Evolutionary conservation across 2,329 filamentous ascomycete species (phyloP).

Genomic region (Aspergillus pseudoviridinutans): DNA sequence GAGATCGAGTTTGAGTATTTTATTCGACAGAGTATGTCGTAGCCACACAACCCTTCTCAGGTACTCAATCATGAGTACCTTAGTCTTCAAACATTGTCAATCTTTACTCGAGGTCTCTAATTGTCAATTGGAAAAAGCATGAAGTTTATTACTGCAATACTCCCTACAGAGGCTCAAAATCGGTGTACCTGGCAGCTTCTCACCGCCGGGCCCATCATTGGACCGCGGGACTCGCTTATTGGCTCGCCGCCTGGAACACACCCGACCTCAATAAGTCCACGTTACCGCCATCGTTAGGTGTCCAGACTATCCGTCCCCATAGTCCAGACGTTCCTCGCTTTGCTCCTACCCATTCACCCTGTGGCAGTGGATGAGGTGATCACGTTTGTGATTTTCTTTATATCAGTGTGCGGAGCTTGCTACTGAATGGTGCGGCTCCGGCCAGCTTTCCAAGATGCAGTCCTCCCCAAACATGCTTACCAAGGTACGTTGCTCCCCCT

Average conservation of each 20-base stretch:
- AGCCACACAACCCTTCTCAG: not conserved
- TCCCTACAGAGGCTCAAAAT: not conserved
- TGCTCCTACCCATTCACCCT: constrained; percentile 21
- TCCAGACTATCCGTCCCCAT: constrained; percentile 24
- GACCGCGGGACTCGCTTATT: constrained; percentile 32
- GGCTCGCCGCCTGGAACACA: constrained; percentile 1
- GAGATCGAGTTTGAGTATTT: not conserved
- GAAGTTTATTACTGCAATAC: not conserved
- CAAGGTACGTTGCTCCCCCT: constrained; percentile 35
- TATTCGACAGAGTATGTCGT: not conserved
- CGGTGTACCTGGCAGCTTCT: constrained; percentile 13
- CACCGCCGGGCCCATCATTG: constrained; percentile 32
- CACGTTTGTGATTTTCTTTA: constrained; percentile 22
- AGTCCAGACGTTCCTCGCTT: constrained; percentile 24
- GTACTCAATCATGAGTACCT: not conserved
- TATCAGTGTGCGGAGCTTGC: constrained; percentile 36
- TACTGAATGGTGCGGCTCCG: constrained; percentile 41
- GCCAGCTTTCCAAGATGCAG: constrained; percentile 42
- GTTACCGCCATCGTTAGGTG: constrained; percentile 28
- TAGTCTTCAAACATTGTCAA: not conserved
- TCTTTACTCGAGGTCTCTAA: not conserved
- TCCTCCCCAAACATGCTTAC: constrained; percentile 48
- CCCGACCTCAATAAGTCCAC: constrained; percentile 36
- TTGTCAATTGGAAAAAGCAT: not conserved
- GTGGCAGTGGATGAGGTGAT: constrained; percentile 32